Conservation (phyloP, 129 eudicot genomes). For the Calendula officinalis region DNA sequence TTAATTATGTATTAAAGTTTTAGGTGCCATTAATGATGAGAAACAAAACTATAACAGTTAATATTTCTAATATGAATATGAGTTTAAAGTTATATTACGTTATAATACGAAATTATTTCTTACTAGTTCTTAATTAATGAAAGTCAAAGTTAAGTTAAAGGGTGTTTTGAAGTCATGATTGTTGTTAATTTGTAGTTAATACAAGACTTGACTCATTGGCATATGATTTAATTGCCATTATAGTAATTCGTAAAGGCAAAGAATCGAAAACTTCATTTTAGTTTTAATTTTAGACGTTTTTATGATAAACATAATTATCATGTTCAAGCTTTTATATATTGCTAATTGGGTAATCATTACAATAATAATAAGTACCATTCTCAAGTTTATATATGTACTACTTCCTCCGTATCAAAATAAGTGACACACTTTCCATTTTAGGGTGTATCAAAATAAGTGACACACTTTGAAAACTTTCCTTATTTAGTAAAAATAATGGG, state of each 20-base stretch:
- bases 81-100: slow-evolving; percentile 39
- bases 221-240: slow-evolving; percentile 13
- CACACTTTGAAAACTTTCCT: too few relatives aligned
- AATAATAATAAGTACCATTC: too few relatives aligned
- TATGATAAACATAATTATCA: too few relatives aligned
- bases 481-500: too few relatives aligned
- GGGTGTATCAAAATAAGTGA: too few relatives aligned
- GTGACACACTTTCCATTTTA: too few relatives aligned
- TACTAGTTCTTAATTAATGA: slow-evolving; percentile 31
- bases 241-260: not conserved
- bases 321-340: too few relatives aligned
- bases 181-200: slow-evolving; percentile 26
- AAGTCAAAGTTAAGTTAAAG: slow-evolving; percentile 37
- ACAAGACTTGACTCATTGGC: slow-evolving; percentile 19
- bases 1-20: slow-evolving; percentile 49
- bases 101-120: slow-evolving; percentile 32
- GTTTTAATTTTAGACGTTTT: too few relatives aligned
- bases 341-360: too few relatives aligned
- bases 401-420: too few relatives aligned
- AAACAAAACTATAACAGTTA: slow-evolving; percentile 36
- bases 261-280: not conserved
- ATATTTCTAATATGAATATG: slow-evolving; percentile 31
- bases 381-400: too few relatives aligned
- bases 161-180: slow-evolving; percentile 28
- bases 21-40: slow-evolving; percentile 25